Base-by-base conservation (phyloP, 2,329 filamentous ascomycete species). In the Metarhizium robertsii region DNA sequence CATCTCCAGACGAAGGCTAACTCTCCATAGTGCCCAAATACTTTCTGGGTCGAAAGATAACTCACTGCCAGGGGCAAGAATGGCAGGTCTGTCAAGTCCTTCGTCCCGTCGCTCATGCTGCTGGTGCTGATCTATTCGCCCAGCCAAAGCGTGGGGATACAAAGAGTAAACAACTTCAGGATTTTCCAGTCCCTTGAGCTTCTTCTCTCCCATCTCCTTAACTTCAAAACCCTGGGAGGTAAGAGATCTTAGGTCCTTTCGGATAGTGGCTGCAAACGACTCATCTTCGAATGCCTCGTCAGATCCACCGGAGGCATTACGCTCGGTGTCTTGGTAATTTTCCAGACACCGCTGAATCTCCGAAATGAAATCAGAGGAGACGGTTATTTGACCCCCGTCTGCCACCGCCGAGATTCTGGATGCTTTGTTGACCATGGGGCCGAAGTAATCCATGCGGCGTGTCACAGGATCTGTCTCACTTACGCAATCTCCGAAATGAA, bases 401-500 rank as follows among this genome's bases (percentile, higher is more conserved):
- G 94, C 94, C 47, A 96, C 92, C 25, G 90, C 87, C 6, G 90
- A 94, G 61, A 99, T 95, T 73, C 94, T 88, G 16, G 94, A 88
- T 0, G 94, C 90, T 66, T 95, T 92, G 73, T 99, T 99, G 65
- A 99, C 94, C 91, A 99, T 99, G 14, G 94, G 94, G 0, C 94
- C 94, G 68, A 97, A 99, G 73, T 99, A 99, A 66, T 99, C 94
- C 94, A 99, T 99, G 60, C 94, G 90, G 56, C 92, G 87, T 1
- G 94, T 99, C 52, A 99, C 92, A 0, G 94, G 94, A 70, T 99
- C 94, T 51, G 87, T 88, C 71, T 99, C 94, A 67, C 91, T 95
- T 64, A 99, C 91, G 6, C 92, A 94, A 57, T 88, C 85, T 61
- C 94, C 94, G 82, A 88, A 99, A 70, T 99, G 94, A 58, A 95